Evolutionary conservation across 208 protist genomes (phyloP).

Genomic region (Acanthamoeba divionensis): DNA sequence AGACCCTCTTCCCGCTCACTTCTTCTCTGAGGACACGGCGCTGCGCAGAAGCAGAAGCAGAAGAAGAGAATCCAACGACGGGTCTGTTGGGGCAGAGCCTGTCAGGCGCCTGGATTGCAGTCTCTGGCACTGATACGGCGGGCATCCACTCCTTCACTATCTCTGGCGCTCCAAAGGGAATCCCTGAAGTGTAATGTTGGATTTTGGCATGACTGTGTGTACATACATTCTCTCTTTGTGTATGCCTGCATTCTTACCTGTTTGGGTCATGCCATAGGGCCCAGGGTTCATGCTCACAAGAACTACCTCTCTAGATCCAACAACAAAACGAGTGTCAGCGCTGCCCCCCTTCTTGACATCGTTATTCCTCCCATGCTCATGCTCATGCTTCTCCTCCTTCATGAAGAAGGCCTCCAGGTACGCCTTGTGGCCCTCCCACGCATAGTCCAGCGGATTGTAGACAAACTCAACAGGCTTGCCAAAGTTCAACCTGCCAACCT

Average conservation of each 20-base stretch:
- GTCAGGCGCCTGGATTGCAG: not conserved
- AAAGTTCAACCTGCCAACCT: not conserved
- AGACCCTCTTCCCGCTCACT: slow-evolving; percentile 34
- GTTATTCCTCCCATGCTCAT: no score
- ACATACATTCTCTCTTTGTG: not conserved
- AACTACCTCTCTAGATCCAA: not conserved
- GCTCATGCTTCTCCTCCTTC: not conserved
- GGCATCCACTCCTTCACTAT: not conserved
- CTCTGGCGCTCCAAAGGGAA: not conserved
- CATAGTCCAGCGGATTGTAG: slow-evolving; percentile 10
- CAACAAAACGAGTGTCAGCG: no score
- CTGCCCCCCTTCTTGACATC: no score
- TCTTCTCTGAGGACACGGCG: not conserved
- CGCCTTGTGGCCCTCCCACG: not conserved
- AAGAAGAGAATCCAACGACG: slow-evolving; percentile 8
- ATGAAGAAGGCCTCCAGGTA: not conserved
- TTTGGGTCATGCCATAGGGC: not conserved
- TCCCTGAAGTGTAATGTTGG: not conserved
- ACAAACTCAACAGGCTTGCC: not conserved
- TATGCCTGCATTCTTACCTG: not conserved
- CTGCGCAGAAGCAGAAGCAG: not conserved
- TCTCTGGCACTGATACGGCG: not conserved
- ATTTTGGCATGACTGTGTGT: not conserved
- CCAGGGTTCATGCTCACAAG: slow-evolving; percentile 9
- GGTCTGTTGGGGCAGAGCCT: not conserved